Evolutionary conservation across 2,329 filamentous ascomycete genomes (phyloP), one percentile per base, ranked within the genome.

Genomic region (Chaetomium sp.): DNA sequence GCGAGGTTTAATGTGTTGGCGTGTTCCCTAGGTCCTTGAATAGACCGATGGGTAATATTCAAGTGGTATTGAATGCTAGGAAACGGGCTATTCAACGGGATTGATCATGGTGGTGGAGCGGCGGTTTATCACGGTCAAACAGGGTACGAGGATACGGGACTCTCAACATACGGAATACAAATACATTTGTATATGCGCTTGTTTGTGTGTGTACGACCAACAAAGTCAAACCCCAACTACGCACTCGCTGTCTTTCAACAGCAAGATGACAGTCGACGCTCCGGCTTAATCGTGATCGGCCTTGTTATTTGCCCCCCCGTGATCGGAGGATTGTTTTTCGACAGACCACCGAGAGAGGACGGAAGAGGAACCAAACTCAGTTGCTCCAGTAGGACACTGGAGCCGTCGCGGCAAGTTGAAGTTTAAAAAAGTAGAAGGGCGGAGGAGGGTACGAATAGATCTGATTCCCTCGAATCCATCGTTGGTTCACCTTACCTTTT

Each of bases 211-310:
- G 88, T 94, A 74, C 78, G 88, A 86, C 81, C 88, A 85, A 83
- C 88, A 88, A 89, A 96, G 89, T 95, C 91, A 96, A 95, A 82
- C 89, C 77, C 80, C 85, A 83, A 86, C 89, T 88, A 96, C 84
- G 86, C 89, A 87, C 84, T 84, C 77, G 74, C 71, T 71, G 78
- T 82, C 88, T 95, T 75, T 95, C 88, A 77, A 82, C 74, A 75
- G 77, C 78, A 79, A 84, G 80, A 84, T 85, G 89, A 81, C 86
- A 91, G 84, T 85, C 86, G 85, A 82, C 83, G 89, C 91, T 95
- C 91, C 91, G 91, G 91, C 91, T 96, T 96, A 96, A 94, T 95
- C 87, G 89, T 86, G 88, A 89, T 89, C 87, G 67, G 35, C 71
- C 19, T 81, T 82, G 71, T 72, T 95, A 81, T 95, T 78, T 87